Conservation (phyloP, 768 basidiomycete genomes). For the Termitomyces sp. region DNA sequence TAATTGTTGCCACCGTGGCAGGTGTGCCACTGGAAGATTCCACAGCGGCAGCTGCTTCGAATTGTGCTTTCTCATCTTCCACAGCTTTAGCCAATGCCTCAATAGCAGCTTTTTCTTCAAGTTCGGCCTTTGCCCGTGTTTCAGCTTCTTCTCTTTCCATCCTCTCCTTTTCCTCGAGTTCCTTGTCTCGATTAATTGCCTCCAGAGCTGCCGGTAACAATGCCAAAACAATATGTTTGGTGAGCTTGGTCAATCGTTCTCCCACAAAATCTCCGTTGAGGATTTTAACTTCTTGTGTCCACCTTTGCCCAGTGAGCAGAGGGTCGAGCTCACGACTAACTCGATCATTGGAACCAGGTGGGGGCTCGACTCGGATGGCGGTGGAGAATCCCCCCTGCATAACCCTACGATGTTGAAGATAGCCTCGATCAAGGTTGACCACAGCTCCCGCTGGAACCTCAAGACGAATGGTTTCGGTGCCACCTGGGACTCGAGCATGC, state of each 20-base stretch:
- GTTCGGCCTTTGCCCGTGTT: slow-evolving; percentile 29
- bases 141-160: slow-evolving; percentile 39
- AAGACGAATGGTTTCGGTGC: slow-evolving; percentile 68
- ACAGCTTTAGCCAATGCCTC: slow-evolving; percentile 36
- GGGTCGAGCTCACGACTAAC: slow-evolving; percentile 73
- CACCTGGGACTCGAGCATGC: slow-evolving; percentile 49
- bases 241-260: slow-evolving; percentile 63
- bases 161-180: slow-evolving; percentile 52
- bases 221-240: slow-evolving; percentile 67
- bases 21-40: slow-evolving; percentile 20
- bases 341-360: slow-evolving; percentile 32
- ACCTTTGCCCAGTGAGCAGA: slow-evolving; percentile 77
- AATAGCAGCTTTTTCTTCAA: slow-evolving; percentile 24
- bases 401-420: slow-evolving; percentile 45
- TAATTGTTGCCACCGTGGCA: slow-evolving; percentile 3
- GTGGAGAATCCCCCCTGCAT: slow-evolving; percentile 46
- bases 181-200: slow-evolving; percentile 52
- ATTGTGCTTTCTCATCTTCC: slow-evolving; percentile 25
- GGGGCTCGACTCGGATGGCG: slow-evolving; percentile 63
- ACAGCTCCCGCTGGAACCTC: slow-evolving; percentile 69
- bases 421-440: slow-evolving; percentile 55
- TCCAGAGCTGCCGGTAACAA: slow-evolving; percentile 80
- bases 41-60: slow-evolving; percentile 29
- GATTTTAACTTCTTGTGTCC: slow-evolving; percentile 86
- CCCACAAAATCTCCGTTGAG: slow-evolving; percentile 71